phyloP scores from a whole-genome alignment of 208 protist species.

The Leishmania martiniquensis region DNA sequence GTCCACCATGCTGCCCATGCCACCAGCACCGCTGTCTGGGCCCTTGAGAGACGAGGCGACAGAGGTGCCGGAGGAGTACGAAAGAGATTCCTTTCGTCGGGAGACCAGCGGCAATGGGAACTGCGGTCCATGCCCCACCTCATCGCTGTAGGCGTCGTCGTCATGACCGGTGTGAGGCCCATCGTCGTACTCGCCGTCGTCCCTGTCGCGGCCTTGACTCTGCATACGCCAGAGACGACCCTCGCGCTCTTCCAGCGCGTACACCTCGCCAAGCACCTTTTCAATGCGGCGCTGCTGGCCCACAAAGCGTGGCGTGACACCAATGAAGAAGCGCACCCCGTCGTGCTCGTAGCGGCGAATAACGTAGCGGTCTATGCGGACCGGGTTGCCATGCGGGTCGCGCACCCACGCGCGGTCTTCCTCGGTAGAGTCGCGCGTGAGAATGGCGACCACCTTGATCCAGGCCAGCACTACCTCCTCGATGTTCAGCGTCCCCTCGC shows the following conservation, averaged over 20 bases:
- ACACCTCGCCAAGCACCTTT: conserved; percentile 40
- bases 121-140: not conserved
- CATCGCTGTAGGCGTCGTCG: conserved; percentile 1
- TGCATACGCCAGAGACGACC: conserved; percentile 6
- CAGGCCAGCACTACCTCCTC: conserved; percentile 81
- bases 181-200: conserved; percentile 4
- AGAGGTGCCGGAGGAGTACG: conserved; percentile 5
- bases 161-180: not conserved
- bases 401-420: conserved; percentile 63
- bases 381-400: conserved; percentile 38
- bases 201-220: not conserved
- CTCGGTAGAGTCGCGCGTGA: conserved; percentile 55
- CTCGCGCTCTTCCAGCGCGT: conserved; percentile 37
- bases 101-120: conserved; percentile 2
- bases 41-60: not conserved
- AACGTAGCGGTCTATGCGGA: conserved; percentile 71
- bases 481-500: conserved; percentile 63
- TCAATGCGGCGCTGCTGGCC: conserved; percentile 59
- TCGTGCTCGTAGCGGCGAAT: conserved; percentile 76
- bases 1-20: conserved; percentile 5
- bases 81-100: not conserved
- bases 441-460: conserved; percentile 56
- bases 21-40: not conserved
- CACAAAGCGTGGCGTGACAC: conserved; percentile 68
- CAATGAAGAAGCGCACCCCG: conserved; percentile 76